phyloP scores from a whole-genome alignment of 1,284 basidiomycete species.

The Rhodotorula glutinis region DNA sequence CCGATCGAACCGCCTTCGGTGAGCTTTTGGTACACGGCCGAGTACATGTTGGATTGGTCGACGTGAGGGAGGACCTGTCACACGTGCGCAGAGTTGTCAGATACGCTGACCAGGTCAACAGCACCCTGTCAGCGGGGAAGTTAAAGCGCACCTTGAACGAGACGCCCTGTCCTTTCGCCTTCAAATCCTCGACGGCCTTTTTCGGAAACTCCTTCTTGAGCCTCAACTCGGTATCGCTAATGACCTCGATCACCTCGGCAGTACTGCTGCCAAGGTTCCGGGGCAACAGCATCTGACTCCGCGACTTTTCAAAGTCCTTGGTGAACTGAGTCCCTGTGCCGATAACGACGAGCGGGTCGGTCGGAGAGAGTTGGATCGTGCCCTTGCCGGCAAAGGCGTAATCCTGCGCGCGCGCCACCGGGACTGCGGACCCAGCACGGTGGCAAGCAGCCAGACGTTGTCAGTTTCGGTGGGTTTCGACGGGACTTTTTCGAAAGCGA shows the following conservation, averaged over 20 bases:
- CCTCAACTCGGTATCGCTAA: constrained; percentile 74
- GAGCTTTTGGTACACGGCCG: constrained; percentile 83
- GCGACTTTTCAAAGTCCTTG: constrained; percentile 65
- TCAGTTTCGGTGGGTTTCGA: neutral
- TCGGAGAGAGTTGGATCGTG: constrained; percentile 67
- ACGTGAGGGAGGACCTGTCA: constrained; percentile 79
- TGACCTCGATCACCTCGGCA: constrained; percentile 81
- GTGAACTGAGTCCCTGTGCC: constrained; percentile 78
- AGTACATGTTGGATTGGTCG: constrained; percentile 93
- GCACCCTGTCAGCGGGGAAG: no score
- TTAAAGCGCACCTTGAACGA: constrained; percentile 39
- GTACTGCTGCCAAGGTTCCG: constrained; percentile 73
- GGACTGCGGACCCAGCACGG: constrained; percentile 58
- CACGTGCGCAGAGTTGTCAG: no score
- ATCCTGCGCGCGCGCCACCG: constrained; percentile 89
- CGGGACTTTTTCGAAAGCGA: no score
- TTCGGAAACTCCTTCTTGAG: constrained; percentile 79
- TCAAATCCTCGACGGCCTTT: constrained; percentile 45
- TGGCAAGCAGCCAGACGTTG: neutral
- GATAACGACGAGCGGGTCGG: constrained; percentile 67
- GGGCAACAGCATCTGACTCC: constrained; percentile 83
- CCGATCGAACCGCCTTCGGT: constrained; percentile 86
- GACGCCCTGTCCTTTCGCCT: constrained; percentile 35
- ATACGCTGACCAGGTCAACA: no score
- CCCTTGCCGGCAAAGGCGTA: constrained; percentile 77